Evolutionary conservation across 169 alveolate species (phyloP).

Genomic region (Cryptosporidium parvum): DNA sequence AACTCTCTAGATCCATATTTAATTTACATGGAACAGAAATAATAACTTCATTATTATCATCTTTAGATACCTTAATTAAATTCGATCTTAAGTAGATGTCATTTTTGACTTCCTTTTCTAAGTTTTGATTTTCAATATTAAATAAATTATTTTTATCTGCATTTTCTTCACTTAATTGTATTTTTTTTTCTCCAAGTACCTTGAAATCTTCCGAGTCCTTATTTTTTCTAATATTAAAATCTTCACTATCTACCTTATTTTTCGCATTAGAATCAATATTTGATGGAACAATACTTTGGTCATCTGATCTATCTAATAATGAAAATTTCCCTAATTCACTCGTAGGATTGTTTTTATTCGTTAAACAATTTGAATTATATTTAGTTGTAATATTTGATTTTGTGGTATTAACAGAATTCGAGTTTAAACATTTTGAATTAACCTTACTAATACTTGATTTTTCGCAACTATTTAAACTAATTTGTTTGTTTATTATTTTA

Average conservation of each 20-base stretch:
- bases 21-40: slow-evolving; percentile 67
- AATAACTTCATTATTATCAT: slow-evolving; percentile 64
- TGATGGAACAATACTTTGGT: background rate
- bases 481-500: background rate
- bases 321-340: too few relatives aligned
- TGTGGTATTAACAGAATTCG: background rate
- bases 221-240: too few relatives aligned
- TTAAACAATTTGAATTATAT: background rate
- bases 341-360: too few relatives aligned
- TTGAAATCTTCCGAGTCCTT: too few relatives aligned
- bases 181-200: background rate
- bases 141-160: background rate
- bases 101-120: background rate
- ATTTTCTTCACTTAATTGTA: background rate
- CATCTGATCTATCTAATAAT: background rate
- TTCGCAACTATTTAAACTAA: background rate
- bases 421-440: background rate
- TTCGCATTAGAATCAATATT: too few relatives aligned
- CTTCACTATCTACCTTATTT: background rate
- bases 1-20: slow-evolving; percentile 65
- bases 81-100: slow-evolving; percentile 38
- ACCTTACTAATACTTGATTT: background rate
- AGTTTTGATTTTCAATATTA: background rate
- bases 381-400: background rate
- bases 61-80: slow-evolving; percentile 47